phyloP scores from a whole-genome alignment of 1,284 basidiomycete species.

The Uromyces viciae-fabae region DNA sequence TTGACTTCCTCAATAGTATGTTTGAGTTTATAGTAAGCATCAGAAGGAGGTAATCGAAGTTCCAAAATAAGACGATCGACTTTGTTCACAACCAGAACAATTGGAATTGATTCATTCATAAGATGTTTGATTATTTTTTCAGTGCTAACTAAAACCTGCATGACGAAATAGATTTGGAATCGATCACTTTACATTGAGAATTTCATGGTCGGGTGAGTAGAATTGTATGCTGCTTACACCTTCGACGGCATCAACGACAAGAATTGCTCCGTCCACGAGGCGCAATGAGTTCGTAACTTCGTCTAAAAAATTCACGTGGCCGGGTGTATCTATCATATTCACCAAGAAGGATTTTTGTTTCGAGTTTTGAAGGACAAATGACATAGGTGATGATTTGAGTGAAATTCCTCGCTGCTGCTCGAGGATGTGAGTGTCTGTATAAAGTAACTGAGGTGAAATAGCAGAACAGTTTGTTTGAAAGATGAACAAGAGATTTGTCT shows the following conservation, averaged over 20 bases:
- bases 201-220: constrained; percentile 28
- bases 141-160: constrained; percentile 79
- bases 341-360: constrained; percentile 86
- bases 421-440: constrained; percentile 90
- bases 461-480: constrained; percentile 37
- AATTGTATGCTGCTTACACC: constrained; percentile 63
- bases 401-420: constrained; percentile 86
- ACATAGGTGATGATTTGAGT: constrained; percentile 95
- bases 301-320: constrained; percentile 96
- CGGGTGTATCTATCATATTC: constrained; percentile 94
- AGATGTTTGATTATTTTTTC: constrained; percentile 81
- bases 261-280: constrained; percentile 83
- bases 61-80: constrained; percentile 95
- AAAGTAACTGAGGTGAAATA: constrained; percentile 64
- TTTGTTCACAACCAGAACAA: constrained; percentile 94
- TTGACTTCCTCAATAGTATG: constrained; percentile 99
- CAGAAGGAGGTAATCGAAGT: constrained; percentile 86
- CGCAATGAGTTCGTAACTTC: constrained; percentile 86
- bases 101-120: constrained; percentile 79
- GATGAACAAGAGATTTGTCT: constrained; percentile 21
- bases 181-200: constrained; percentile 5
- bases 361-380: constrained; percentile 80
- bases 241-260: constrained; percentile 94
- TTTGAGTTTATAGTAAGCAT: constrained; percentile 98
- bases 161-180: neutral